These are phyloP conservation scores for Populus hybrid DNA, from an alignment of 441 rosid genomes.

Conservation along the genomic window DNA sequence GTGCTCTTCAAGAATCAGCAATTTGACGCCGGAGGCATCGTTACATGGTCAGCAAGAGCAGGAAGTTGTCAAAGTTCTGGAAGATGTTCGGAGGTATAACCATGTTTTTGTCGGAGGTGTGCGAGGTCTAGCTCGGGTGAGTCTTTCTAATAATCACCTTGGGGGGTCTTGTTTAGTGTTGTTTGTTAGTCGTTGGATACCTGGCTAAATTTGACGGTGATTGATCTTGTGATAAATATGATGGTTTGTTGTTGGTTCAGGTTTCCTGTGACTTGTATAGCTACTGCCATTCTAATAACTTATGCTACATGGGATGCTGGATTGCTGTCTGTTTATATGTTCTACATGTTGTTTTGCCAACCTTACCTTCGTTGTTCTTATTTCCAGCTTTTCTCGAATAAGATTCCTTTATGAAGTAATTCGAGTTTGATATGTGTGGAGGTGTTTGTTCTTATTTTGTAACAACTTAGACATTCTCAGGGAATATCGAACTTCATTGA, in stretches of 20 bases:
- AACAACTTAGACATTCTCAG: neutral
- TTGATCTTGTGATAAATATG: too few species aligned
- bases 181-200: neutral
- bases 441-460: neutral
- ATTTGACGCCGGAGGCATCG: slow-evolving; percentile 48
- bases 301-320: neutral
- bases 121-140: slow-evolving; percentile 53
- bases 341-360: neutral
- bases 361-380: neutral
- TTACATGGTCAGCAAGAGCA: slow-evolving; percentile 35
- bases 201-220: neutral
- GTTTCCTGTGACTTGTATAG: neutral
- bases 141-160: neutral
- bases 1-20: slow-evolving; percentile 50
- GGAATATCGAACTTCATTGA: neutral
- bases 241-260: neutral
- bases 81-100: slow-evolving; percentile 51
- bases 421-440: neutral
- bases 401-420: neutral
- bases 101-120: slow-evolving; percentile 55
- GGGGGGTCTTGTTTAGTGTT: neutral
- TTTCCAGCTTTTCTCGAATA: neutral
- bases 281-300: neutral
- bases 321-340: neutral
- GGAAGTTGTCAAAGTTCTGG: slow-evolving; percentile 45